These are phyloP conservation scores for Candida arabinofermentans DNA, from an alignment of 805 yeast species.

Conservation along the genomic window DNA sequence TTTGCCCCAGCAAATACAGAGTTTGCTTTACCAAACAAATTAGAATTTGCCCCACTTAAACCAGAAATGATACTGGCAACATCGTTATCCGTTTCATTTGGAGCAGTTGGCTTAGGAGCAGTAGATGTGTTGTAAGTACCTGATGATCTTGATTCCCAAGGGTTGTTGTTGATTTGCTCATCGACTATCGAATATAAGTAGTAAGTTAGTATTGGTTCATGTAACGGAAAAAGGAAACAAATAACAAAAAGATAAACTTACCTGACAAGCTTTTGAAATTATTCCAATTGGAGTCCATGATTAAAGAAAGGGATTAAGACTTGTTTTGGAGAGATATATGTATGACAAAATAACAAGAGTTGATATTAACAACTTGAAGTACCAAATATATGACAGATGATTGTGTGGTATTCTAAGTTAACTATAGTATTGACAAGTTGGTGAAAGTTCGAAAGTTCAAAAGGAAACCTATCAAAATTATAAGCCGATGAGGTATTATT, in stretches of 20 bases:
- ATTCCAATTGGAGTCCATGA: slow-evolving; percentile 25
- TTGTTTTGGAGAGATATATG: too few relatives aligned
- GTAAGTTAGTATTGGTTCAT: slow-evolving; percentile 1
- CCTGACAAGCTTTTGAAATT: slow-evolving; percentile 21
- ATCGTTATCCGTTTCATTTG: slow-evolving; percentile 22
- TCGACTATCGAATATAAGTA: slow-evolving; percentile 16
- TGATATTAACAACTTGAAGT: too few relatives aligned
- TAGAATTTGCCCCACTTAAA: slow-evolving; percentile 23
- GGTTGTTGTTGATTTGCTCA: slow-evolving; percentile 24
- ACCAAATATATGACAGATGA: too few relatives aligned
- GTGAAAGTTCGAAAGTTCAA: too few relatives aligned
- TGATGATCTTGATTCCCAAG: slow-evolving; percentile 27
- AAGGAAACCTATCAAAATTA: too few relatives aligned
- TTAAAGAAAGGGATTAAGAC: neutral
- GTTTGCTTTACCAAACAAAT: slow-evolving; percentile 22
- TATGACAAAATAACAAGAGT: too few relatives aligned
- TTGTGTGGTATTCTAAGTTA: too few relatives aligned
- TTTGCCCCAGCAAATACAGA: slow-evolving; percentile 23
- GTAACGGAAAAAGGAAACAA: neutral
- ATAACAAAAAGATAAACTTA: slow-evolving; percentile 7
- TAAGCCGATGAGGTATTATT: too few relatives aligned
- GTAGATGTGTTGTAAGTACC: slow-evolving; percentile 14
- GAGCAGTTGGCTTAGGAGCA: slow-evolving; percentile 20
- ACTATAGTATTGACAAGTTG: too few relatives aligned
- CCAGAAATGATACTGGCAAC: slow-evolving; percentile 33